A percentile compares a stretch with the other conserved stretches of the same genome.
phyloP scores from a whole-genome alignment of 495 filamentous ascomycete genomes.

The Sabuloglossum arenarium region DNA sequence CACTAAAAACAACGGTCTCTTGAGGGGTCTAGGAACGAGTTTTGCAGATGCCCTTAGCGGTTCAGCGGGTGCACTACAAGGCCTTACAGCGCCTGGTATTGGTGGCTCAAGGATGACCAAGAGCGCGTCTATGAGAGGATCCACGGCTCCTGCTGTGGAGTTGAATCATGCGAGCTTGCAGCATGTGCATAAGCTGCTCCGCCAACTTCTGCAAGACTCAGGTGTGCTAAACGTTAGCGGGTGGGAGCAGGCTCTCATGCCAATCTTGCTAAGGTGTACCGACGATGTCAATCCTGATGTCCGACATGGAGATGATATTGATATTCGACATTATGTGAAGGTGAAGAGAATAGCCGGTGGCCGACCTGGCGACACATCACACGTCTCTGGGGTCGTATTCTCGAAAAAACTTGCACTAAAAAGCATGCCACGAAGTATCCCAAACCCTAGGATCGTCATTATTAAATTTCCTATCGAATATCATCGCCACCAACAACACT shows the following conservation, averaged over 20 bases:
- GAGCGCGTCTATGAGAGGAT: constrained; percentile 70
- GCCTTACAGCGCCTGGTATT: background rate
- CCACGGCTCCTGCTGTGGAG: constrained; percentile 50
- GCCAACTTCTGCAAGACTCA: constrained; percentile 60
- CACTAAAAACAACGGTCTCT: constrained; percentile 18
- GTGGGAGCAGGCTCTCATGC: constrained; percentile 85
- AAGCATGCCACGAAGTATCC: constrained; percentile 76
- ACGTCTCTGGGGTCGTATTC: constrained; percentile 91
- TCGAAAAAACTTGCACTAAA: constrained; percentile 92
- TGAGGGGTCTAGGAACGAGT: constrained; percentile 13
- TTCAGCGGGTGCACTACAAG: background rate
- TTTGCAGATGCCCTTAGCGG: constrained; percentile 5
- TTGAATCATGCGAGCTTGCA: constrained; percentile 70
- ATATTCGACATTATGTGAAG: constrained; percentile 97
- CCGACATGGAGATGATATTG: constrained; percentile 75
- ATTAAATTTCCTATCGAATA: constrained; percentile 94
- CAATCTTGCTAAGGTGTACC: constrained; percentile 76
- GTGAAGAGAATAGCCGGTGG: constrained; percentile 90
- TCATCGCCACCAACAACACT: constrained; percentile 81
- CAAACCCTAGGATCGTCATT: constrained; percentile 71
- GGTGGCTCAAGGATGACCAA: constrained; percentile 42
- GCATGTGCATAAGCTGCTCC: constrained; percentile 68
- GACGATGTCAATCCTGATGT: constrained; percentile 91
- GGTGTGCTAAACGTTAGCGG: constrained; percentile 45
- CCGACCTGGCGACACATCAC: constrained; percentile 71